These are phyloP conservation scores for Exserohilum turcica DNA, from an alignment of 2,329 filamentous ascomycete genomes.

Conservation along the genomic window DNA sequence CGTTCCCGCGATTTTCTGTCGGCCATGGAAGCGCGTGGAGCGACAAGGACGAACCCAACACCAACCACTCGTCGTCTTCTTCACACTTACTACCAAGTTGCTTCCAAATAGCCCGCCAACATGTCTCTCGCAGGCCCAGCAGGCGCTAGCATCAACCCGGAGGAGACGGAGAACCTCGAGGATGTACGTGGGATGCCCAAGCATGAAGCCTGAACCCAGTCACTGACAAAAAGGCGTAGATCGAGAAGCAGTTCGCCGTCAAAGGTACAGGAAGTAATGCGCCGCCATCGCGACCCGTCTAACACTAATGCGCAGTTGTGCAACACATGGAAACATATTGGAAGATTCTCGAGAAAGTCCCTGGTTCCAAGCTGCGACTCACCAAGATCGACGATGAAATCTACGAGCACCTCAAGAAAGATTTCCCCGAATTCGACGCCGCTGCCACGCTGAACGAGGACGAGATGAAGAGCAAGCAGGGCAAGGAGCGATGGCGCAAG, in stretches of 20 bases:
- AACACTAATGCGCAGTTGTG: constrained; percentile 62
- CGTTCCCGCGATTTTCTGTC: constrained; percentile 31
- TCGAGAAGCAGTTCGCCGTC: constrained; percentile 99
- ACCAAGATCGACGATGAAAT: constrained; percentile 97
- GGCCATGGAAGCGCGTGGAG: background rate
- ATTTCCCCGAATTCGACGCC: constrained; percentile 93
- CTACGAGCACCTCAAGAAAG: constrained; percentile 80
- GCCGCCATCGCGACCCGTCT: constrained; percentile 10
- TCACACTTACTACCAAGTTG: background rate
- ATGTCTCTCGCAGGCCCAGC: constrained; percentile 34
- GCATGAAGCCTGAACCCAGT: constrained; percentile 2
- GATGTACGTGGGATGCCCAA: constrained; percentile 58
- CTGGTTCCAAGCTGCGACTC: constrained; percentile 84
- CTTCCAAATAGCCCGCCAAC: background rate
- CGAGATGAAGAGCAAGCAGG: constrained; percentile 94
- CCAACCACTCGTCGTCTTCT: background rate
- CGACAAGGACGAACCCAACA: background rate
- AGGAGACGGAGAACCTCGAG: constrained; percentile 71
- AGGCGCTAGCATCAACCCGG: constrained; percentile 48
- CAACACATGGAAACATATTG: constrained; percentile 98
- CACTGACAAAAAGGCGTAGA: constrained; percentile 60
- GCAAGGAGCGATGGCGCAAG: constrained; percentile 92
- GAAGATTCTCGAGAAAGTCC: constrained; percentile 89
- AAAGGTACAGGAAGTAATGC: constrained; percentile 66
- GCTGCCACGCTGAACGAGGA: constrained; percentile 82